Evolutionary conservation across 2,329 filamentous ascomycete species (phyloP).

Genomic region (Penicillium sp.): DNA sequence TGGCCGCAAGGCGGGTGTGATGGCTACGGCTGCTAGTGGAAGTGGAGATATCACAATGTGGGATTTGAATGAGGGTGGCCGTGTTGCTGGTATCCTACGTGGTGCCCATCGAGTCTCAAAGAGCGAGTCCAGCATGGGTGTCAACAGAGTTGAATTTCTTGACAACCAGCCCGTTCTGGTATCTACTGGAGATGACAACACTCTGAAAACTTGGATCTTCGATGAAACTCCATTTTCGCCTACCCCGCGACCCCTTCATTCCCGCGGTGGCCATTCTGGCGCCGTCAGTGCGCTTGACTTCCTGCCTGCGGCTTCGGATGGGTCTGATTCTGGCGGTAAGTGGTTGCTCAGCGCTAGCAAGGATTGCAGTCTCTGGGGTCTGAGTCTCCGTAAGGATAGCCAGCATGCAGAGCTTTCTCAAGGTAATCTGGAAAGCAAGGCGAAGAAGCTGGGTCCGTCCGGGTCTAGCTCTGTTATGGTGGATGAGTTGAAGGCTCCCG

Average conservation of each 20-base stretch:
- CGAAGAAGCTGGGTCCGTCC: conserved; percentile 66
- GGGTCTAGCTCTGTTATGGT: conserved; percentile 14
- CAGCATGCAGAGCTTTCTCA: conserved; percentile 94
- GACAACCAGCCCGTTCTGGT: conserved; percentile 86
- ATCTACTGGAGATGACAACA: conserved; percentile 90
- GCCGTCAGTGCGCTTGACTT: conserved; percentile 83
- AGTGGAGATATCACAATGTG: conserved; percentile 93
- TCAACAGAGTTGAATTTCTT: conserved; percentile 88
- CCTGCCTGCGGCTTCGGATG: conserved; percentile 85
- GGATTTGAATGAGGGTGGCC: conserved; percentile 89
- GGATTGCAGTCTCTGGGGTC: conserved; percentile 93
- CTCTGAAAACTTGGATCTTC: conserved; percentile 94
- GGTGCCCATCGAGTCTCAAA: conserved; percentile 75
- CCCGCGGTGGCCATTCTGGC: conserved; percentile 84
- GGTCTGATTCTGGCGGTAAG: conserved; percentile 84
- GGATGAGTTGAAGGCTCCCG: conserved; percentile 75
- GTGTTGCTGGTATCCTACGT: conserved; percentile 82
- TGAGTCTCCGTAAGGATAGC: conserved; percentile 91
- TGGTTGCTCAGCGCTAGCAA: conserved; percentile 90
- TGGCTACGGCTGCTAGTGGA: conserved; percentile 81
- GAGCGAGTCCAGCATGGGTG: conserved; percentile 67
- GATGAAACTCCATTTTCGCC: conserved; percentile 89
- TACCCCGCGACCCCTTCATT: conserved; percentile 81
- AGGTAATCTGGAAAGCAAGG: conserved; percentile 82
- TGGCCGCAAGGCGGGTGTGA: conserved; percentile 82